These are phyloP conservation scores for Simmondsia chinensis DNA, from an alignment of 148 eudicot species.

Conservation along the genomic window DNA sequence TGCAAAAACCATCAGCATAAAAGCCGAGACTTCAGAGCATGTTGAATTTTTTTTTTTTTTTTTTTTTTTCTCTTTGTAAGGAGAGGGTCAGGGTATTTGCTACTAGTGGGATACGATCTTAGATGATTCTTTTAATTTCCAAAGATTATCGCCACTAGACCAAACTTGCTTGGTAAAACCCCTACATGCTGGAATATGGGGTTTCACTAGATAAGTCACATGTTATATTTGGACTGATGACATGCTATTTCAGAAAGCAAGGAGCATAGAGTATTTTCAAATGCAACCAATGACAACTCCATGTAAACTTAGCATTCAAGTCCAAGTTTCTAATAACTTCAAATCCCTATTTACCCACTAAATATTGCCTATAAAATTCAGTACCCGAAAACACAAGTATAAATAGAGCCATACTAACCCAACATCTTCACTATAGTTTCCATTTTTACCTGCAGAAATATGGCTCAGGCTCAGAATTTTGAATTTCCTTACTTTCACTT, in stretches of 20 bases:
- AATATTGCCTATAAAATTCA: not conserved
- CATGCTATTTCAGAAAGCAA: conserved; percentile 12
- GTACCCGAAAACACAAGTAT: not conserved
- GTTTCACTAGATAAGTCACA: too few relatives aligned
- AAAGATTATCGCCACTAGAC: too few relatives aligned
- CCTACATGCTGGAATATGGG: too few relatives aligned
- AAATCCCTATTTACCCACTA: conserved; percentile 18
- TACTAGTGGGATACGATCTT: too few relatives aligned
- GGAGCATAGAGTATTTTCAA: conserved; percentile 32
- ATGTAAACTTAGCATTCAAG: conserved; percentile 41
- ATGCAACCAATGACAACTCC: conserved; percentile 48
- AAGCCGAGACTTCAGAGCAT: too few relatives aligned
- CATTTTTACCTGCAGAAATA: conserved; percentile 3
- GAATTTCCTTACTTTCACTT: conserved; percentile 24
- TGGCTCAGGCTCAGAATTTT: conserved; percentile 36
- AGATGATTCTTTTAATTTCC: not conserved
- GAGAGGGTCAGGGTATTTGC: not conserved
- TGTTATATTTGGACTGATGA: too few relatives aligned
- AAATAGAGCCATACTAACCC: not conserved
- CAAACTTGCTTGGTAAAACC: too few relatives aligned
- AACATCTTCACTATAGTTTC: not conserved
- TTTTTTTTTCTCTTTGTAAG: not conserved
- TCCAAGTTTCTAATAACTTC: conserved; percentile 51
- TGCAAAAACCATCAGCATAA: too few relatives aligned
- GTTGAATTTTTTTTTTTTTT: not conserved